A percentile compares a stretch with the other conserved stretches of the same genome.
These are phyloP conservation scores for Elaeis guineensis DNA, from an alignment of 176 grass and related monocot genomes.

Conservation along the genomic window DNA sequence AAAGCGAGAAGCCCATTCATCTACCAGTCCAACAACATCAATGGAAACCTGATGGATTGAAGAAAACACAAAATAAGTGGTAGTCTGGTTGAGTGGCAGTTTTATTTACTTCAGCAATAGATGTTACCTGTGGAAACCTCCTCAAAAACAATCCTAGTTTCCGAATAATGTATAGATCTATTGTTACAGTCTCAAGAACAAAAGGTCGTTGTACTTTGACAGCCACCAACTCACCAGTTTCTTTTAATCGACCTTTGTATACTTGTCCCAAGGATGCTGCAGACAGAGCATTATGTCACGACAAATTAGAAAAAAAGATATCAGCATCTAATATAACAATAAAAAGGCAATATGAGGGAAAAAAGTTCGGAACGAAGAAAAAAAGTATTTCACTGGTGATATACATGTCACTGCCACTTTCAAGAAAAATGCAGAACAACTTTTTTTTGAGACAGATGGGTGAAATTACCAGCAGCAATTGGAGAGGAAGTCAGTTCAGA, in stretches of 20 bases:
- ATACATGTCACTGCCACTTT: too few species aligned
- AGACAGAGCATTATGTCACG: neutral
- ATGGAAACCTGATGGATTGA: slow-evolving; percentile 47
- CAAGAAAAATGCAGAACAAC: too few species aligned
- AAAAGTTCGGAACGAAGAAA: too few species aligned
- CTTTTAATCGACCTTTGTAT: slow-evolving; percentile 90
- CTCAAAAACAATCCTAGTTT: slow-evolving; percentile 70
- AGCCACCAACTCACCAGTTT: slow-evolving; percentile 82
- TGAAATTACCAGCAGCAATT: slow-evolving; percentile 73
- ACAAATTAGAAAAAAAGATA: neutral
- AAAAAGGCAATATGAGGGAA: too few species aligned
- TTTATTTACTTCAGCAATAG: too few species aligned
- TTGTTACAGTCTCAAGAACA: slow-evolving; percentile 86
- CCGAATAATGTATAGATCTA: slow-evolving; percentile 92
- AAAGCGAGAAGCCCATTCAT: slow-evolving; percentile 94
- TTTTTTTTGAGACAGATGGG: neutral
- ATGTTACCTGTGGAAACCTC: slow-evolving; percentile 79
- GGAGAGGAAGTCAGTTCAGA: slow-evolving; percentile 85
- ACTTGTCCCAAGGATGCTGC: slow-evolving; percentile 97
- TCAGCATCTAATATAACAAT: too few species aligned
- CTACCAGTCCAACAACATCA: slow-evolving; percentile 93
- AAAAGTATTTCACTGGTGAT: too few species aligned
- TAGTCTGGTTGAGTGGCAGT: neutral
- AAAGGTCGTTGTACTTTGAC: slow-evolving; percentile 96
- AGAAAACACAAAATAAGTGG: slow-evolving; percentile 1